These are phyloP conservation scores for Colletotrichum paranaense DNA, from an alignment of 2,329 filamentous ascomycete genomes.

Conservation along the genomic window DNA sequence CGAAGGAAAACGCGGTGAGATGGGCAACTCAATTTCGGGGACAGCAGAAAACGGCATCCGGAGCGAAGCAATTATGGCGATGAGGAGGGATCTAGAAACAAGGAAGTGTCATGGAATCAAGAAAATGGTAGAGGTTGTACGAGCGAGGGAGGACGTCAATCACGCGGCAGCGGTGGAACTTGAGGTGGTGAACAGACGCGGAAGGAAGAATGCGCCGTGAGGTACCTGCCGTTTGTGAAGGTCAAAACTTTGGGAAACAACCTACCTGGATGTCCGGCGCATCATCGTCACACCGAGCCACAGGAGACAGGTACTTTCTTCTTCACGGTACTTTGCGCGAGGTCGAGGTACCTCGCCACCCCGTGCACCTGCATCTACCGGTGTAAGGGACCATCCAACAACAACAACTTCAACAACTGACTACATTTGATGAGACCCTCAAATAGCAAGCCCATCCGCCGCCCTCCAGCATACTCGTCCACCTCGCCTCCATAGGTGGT, in stretches of 20 bases:
- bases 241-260: not conserved
- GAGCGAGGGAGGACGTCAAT: not conserved
- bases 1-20: constrained; percentile 2
- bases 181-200: not conserved
- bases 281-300: not conserved
- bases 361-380: not conserved
- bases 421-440: not conserved
- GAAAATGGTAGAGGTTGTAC: not conserved
- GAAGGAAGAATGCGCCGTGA: not conserved
- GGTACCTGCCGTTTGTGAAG: not conserved
- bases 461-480: not conserved
- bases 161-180: not conserved
- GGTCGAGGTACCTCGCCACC: not conserved
- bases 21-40: constrained; percentile 5
- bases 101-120: not conserved
- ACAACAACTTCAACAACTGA: not conserved
- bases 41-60: not conserved
- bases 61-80: not conserved
- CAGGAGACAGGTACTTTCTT: not conserved
- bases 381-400: not conserved
- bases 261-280: not conserved
- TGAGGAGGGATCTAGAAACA: not conserved
- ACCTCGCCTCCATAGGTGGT: not conserved
- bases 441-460: not conserved
- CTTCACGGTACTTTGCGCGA: not conserved